These are phyloP conservation scores for Fraxinus xanthoxyloides DNA, from an alignment of 305 asterid species.

Conservation along the genomic window DNA sequence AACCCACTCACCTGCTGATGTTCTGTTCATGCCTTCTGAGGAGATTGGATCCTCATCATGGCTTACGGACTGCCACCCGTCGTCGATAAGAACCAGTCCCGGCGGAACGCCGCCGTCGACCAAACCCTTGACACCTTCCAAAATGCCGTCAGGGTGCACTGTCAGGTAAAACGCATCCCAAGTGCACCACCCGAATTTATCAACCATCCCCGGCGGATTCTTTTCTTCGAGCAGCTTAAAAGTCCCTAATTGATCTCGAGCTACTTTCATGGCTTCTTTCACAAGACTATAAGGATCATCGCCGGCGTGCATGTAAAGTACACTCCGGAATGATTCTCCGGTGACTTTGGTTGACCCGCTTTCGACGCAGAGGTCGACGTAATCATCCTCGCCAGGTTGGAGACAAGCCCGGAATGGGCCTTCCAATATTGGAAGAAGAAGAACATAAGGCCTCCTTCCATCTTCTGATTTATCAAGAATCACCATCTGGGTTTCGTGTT, in stretches of 20 bases:
- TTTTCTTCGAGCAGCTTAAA: slow-evolving; percentile 76
- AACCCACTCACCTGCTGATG: slow-evolving; percentile 20
- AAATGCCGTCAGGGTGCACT: slow-evolving; percentile 80
- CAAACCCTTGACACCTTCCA: slow-evolving; percentile 74
- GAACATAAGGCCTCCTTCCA: slow-evolving; percentile 49
- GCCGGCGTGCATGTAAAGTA: slow-evolving; percentile 80
- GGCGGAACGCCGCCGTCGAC: slow-evolving; percentile 96
- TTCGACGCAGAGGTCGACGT: slow-evolving; percentile 64
- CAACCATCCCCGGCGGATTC: slow-evolving; percentile 81
- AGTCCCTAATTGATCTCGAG: slow-evolving; percentile 72
- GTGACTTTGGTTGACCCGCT: slow-evolving; percentile 74
- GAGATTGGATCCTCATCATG: slow-evolving; percentile 78
- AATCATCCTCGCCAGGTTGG: slow-evolving; percentile 67
- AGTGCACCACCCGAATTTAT: slow-evolving; percentile 98
- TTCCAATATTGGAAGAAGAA: slow-evolving; percentile 73
- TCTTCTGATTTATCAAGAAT: slow-evolving; percentile 56
- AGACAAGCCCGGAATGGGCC: slow-evolving; percentile 80
- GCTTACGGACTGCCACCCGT: slow-evolving; percentile 92
- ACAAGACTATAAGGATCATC: slow-evolving; percentile 72
- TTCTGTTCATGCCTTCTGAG: slow-evolving; percentile 74
- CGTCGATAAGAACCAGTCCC: slow-evolving; percentile 81
- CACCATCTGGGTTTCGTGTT: slow-evolving; percentile 76
- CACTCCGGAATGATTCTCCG: slow-evolving; percentile 46
- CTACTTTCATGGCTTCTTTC: slow-evolving; percentile 74
- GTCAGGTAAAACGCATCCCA: slow-evolving; percentile 94